Evolutionary conservation across 2,329 filamentous ascomycete genomes (phyloP), one percentile per base, ranked within the genome.

Genomic region (Colletotrichum lentis): DNA sequence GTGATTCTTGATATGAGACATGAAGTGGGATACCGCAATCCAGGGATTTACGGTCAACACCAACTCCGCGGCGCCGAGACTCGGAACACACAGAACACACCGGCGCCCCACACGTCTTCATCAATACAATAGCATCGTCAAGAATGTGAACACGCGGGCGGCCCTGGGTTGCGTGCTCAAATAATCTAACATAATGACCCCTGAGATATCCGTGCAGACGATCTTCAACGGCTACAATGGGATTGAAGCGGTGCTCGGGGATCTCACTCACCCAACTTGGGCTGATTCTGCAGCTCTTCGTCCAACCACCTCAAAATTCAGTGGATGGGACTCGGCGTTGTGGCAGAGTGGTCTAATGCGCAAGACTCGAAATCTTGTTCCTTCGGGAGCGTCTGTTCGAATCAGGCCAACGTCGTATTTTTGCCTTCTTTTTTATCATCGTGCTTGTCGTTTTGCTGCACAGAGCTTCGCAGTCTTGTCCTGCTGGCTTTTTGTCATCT

Each of bases 261-360:
- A 35, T 35, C 31, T 10, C 2, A 35, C 31, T 41, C 10, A 18
- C 16, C 12, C 16, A 41, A 41, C 39, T 41, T 41, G 39, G 16
- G 39, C 39, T 41, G 16, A 0, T 14, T 14, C 1, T 41, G 4
- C 16, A 18, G 14, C 11, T 14, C 14, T 2, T 5, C 6, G 5
- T 5, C 14, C 16, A 52, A 2, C 10, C n/a, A 16, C 5, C 14
- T 35, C 11, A 39, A 12, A 3, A 1, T 20, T 12, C 0, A 16
- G 4, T 37, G n/a, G 16, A 11, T 8, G 3, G 14, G 4, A 24
- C 24, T 0, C 18, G 56, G 56, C 56, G 56, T 58, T 58, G 56
- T 58, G 56, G 56, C 56, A 58, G 56, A 58, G 56, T 58, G 56
- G 56, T 58, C 56, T 58, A 58, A 58, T 58, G 56, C 56, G 56